Base-by-base conservation (phyloP, 139 green algal genomes). In the Closterium sp. region DNA sequence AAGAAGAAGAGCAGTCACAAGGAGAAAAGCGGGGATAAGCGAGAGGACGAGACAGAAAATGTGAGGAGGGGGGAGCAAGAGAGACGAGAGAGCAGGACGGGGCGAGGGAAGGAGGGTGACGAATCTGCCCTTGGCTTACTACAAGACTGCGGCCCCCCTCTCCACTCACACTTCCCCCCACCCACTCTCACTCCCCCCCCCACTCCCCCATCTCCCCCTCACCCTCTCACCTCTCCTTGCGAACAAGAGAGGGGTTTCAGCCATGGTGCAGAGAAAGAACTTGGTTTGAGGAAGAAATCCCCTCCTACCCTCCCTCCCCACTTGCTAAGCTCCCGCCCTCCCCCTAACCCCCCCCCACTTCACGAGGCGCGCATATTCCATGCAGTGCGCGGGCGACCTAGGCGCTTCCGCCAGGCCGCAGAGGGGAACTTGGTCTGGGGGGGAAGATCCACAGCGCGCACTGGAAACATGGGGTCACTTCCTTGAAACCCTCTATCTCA, bases 401-500 rank as follows among this genome's bases (percentile, higher is more conserved):
- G 95, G 95, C 33, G 95, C 96, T 38, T 96, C 95, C 25, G 98
- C 98, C 2, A 99, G 93, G 28, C 97, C 99, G 96, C 98, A 99
- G 64, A 83, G 31, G 97, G 98, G 93, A 98, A 99, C 91, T 97
- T 98, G 88, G 95, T 96, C 93, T 99, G 98, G 2, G 98, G 98
- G 76, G 98, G 98, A 99, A 99, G 1, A 99, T 97, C 98, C 98
- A 99, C 12, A 99, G 95, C 31, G 98, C 99, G 96, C 98, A 99
- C 90, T 99, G 97, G 90, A 99, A 99, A 95, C 98, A 99, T 34
- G 98, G 98, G 16, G 98, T 99, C 84, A 98, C 83, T 12, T 98
- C 98, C 0, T n/a, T 1, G 38, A 66, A 8, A 0, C 38, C 3
- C 38, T 66, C 38, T 6, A 10, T 6, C 3, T 10, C 3, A 66